These are phyloP conservation scores for Epichloe bromicola DNA, from an alignment of 2,329 filamentous ascomycete species.

Conservation along the genomic window DNA sequence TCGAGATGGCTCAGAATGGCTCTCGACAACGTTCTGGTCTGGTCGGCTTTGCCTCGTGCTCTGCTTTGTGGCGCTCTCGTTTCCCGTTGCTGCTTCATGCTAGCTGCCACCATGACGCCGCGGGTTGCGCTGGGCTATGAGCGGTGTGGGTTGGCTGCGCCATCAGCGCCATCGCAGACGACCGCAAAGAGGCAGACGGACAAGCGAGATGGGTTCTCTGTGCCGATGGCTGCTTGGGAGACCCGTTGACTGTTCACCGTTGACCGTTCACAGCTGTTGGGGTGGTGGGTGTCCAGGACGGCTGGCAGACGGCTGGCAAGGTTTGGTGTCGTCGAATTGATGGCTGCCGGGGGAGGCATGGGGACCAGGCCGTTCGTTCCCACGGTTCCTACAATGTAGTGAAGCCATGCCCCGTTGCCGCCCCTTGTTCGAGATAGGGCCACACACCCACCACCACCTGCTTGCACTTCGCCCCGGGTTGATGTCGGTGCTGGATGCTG, in stretches of 20 bases:
- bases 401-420: slow-evolving; percentile 6
- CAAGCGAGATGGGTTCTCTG: no score
- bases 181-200: no score
- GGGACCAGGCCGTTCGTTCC: slow-evolving; percentile 3
- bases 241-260: no score
- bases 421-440: slow-evolving; percentile 5
- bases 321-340: background rate
- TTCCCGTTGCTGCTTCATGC: slow-evolving; percentile 1
- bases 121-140: slow-evolving; percentile 8
- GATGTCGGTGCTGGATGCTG: slow-evolving; percentile 1
- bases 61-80: slow-evolving; percentile 1
- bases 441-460: slow-evolving; percentile 1
- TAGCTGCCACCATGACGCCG: slow-evolving; percentile 2
- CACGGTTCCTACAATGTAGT: background rate
- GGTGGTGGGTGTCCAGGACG: background rate
- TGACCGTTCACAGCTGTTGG: background rate
- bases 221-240: background rate
- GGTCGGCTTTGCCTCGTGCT: background rate
- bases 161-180: background rate
- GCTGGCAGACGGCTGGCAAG: background rate
- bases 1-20: background rate
- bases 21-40: background rate
- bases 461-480: slow-evolving; percentile 1
- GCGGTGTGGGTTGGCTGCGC: slow-evolving; percentile 18
- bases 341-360: background rate